Evolutionary conservation across 345 rosid genomes (phyloP).

Genomic region (Moringa oleifera): DNA sequence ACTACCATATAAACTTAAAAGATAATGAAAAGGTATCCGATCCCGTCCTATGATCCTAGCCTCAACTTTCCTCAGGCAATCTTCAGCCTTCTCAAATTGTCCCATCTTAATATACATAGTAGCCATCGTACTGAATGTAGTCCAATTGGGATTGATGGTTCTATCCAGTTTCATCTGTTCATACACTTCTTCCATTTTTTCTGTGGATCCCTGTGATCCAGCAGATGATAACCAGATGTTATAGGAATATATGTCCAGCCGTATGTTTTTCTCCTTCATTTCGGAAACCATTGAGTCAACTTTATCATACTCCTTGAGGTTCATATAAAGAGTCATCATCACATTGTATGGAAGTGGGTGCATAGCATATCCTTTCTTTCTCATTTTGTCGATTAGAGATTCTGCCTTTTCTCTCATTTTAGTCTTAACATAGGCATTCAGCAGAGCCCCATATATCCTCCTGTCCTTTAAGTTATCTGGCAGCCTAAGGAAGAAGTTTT

Average conservation of each 20-base stretch:
- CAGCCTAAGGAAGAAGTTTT: constrained; percentile 52
- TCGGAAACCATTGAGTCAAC: constrained; percentile 66
- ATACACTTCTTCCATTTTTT: constrained; percentile 73
- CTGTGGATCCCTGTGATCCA: constrained; percentile 60
- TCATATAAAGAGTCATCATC: constrained; percentile 98
- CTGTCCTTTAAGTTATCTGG: constrained; percentile 64
- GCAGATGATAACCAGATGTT: constrained; percentile 91
- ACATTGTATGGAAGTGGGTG: constrained; percentile 84
- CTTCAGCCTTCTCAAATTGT: constrained; percentile 67
- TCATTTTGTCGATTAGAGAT: constrained; percentile 54
- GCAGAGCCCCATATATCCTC: constrained; percentile 76
- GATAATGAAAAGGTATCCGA: constrained; percentile 84
- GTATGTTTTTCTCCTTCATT: constrained; percentile 67
- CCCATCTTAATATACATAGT: constrained; percentile 85
- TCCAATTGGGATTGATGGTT: constrained; percentile 71
- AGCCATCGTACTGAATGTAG: constrained; percentile 90
- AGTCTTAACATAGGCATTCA: constrained; percentile 66
- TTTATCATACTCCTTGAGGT: constrained; percentile 61
- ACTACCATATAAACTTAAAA: constrained; percentile 73
- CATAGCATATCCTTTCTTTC: constrained; percentile 52
- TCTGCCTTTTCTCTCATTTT: constrained; percentile 69
- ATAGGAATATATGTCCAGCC: constrained; percentile 76
- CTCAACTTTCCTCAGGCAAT: constrained; percentile 72
- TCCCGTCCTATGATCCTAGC: constrained; percentile 74
- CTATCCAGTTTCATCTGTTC: constrained; percentile 64